Evolutionary conservation across 805 yeast genomes (phyloP).

Genomic region (Schwanniomyces polymorphus): DNA sequence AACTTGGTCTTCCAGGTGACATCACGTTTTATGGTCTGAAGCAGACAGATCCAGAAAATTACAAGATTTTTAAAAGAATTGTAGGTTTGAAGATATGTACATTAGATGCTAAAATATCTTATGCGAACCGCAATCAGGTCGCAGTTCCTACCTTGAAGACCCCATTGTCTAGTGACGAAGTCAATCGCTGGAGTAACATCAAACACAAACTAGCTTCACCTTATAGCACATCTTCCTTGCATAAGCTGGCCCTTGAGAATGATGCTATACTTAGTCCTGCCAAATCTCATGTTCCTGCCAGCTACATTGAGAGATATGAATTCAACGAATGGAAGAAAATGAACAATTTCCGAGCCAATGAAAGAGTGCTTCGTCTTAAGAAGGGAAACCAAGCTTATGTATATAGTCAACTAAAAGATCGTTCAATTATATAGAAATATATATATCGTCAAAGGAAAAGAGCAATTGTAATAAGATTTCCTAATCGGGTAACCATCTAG

Average conservation of each 20-base stretch:
- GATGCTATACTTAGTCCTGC: background rate
- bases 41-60: conserved; percentile 13
- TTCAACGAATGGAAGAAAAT: background rate
- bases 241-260: background rate
- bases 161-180: conserved; percentile 6
- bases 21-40: conserved; percentile 3
- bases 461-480: conserved; percentile 1
- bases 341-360: conserved; percentile 8
- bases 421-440: background rate
- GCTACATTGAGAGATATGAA: conserved; percentile 1
- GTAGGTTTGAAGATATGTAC: conserved; percentile 8
- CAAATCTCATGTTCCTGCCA: background rate
- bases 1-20: conserved; percentile 13
- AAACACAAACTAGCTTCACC: background rate
- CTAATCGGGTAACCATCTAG: background rate
- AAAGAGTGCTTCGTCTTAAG: conserved; percentile 7
- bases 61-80: conserved; percentile 13
- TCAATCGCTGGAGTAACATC: conserved; percentile 7
- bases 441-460: background rate
- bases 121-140: conserved; percentile 3
- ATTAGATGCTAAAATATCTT: conserved; percentile 15
- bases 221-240: background rate
- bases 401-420: conserved; percentile 4
- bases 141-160: conserved; percentile 1
- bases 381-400: conserved; percentile 11